A percentile compares a stretch with the other conserved stretches of the same genome.
These are phyloP conservation scores for Nemania sp. DNA, from an alignment of 2,329 filamentous ascomycete species.

Conservation along the genomic window DNA sequence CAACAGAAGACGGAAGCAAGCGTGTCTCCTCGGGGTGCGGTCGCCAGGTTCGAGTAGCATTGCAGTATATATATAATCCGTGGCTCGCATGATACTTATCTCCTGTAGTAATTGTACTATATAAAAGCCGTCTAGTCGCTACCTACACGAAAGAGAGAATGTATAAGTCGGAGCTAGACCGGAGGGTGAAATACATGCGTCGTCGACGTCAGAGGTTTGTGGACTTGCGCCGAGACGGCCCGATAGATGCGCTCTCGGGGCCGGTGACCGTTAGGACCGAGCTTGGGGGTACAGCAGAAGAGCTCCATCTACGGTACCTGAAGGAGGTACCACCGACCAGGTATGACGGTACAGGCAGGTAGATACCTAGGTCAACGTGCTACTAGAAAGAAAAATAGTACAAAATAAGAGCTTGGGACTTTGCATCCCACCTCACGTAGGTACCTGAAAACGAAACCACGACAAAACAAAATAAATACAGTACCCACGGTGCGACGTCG, in stretches of 20 bases:
- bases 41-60: neutral
- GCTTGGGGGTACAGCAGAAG: slow-evolving; percentile 3
- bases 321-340: too few relatives aligned
- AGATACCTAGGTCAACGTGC: too few relatives aligned
- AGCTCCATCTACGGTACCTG: too few relatives aligned
- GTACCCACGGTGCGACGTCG: too few relatives aligned
- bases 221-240: slow-evolving; percentile 14
- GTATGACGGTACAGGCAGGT: too few relatives aligned
- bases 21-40: too few relatives aligned
- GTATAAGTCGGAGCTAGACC: too few relatives aligned
- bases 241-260: slow-evolving; percentile 32
- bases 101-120: neutral
- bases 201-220: neutral
- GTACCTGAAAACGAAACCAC: neutral
- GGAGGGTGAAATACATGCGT: too few relatives aligned
- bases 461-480: neutral
- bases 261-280: slow-evolving; percentile 34
- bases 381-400: slow-evolving; percentile 20
- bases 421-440: slow-evolving; percentile 2
- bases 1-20: slow-evolving; percentile 26
- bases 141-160: neutral
- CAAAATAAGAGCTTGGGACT: neutral
- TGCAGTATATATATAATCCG: too few relatives aligned
- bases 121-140: neutral
- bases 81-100: neutral